phyloP scores from a whole-genome alignment of 139 green algal genomes.

The Pycnococcus provasolii region DNA sequence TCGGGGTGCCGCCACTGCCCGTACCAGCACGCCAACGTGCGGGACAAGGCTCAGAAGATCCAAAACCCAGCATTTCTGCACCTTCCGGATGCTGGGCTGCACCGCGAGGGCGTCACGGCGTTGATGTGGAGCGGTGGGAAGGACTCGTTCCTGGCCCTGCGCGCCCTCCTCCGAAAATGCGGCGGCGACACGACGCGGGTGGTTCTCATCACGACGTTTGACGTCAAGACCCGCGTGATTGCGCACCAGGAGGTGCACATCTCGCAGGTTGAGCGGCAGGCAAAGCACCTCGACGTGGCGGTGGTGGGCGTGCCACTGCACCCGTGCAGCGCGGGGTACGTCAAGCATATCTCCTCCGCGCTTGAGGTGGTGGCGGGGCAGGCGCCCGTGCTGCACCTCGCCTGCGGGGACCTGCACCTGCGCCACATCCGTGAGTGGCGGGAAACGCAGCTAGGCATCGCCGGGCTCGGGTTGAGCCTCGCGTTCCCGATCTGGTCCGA shows the following conservation, averaged over 20 bases:
- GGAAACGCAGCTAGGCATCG: neutral
- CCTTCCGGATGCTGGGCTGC: neutral
- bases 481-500: constrained; percentile 1
- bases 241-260: constrained; percentile 1
- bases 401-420: constrained; percentile 14
- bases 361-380: neutral
- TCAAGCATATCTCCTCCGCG: neutral
- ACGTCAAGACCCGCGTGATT: neutral
- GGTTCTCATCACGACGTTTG: constrained; percentile 3
- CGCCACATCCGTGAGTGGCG: neutral
- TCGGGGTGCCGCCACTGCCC: constrained; percentile 5
- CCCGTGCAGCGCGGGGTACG: neutral
- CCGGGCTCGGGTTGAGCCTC: neutral
- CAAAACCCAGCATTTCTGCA: neutral
- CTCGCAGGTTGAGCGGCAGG: neutral
- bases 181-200: neutral
- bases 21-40: constrained; percentile 7
- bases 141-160: constrained; percentile 11
- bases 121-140: constrained; percentile 7
- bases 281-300: neutral
- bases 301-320: constrained; percentile 7
- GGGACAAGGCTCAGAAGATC: neutral
- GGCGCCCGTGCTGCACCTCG: neutral
- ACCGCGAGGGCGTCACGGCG: no score
- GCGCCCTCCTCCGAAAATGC: neutral